Conservation (phyloP, 192 early-diverging fungal species). For the Allomyces javanicus region DNA sequence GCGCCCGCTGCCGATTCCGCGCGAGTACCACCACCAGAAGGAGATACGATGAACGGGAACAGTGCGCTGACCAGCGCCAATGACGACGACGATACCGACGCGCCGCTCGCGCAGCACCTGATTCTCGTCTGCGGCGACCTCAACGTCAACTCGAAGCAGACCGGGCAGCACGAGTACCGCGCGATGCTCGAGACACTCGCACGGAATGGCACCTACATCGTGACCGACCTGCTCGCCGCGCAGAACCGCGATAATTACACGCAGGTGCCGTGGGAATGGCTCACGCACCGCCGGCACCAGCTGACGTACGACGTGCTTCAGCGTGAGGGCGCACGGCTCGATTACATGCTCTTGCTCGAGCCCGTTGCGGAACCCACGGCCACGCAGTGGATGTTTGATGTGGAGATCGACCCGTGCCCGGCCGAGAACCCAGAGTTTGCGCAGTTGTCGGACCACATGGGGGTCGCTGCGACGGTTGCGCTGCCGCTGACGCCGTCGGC, state of each 20-base stretch:
- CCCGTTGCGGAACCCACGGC: background rate
- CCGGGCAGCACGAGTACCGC: background rate
- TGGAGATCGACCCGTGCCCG: background rate
- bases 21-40: too few relatives aligned
- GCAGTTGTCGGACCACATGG: conserved; percentile 1
- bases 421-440: background rate
- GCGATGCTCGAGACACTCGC: background rate
- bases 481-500: too few relatives aligned
- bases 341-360: background rate
- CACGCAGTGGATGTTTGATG: background rate
- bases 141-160: background rate
- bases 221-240: background rate
- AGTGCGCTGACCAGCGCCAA: too few relatives aligned
- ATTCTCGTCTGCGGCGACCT: background rate
- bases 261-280: background rate
- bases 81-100: background rate
- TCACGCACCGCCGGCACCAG: background rate
- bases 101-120: background rate
- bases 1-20: too few relatives aligned
- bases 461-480: background rate
- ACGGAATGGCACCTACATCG: background rate
- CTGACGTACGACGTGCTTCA: background rate
- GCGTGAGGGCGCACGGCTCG: background rate
- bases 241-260: background rate
- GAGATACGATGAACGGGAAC: too few relatives aligned